Evolutionary conservation across 2,329 filamentous ascomycete genomes (phyloP), one percentile per base, ranked within the genome.

Genomic region (Hirsutella minnesotensis): DNA sequence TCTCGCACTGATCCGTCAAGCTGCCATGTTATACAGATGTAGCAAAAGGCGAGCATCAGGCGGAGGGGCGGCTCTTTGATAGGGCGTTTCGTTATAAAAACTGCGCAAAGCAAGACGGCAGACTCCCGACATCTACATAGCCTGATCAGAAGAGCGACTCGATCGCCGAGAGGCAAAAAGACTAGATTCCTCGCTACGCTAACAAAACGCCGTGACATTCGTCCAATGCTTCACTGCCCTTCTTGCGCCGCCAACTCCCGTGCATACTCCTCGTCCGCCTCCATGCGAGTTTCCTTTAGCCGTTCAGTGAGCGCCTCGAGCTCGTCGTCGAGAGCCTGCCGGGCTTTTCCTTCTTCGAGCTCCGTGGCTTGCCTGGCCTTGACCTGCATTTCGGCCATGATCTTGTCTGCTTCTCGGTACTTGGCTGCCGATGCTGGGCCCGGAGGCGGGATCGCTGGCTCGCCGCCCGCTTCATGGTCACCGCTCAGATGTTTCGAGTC

Each of bases 241-340:
- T 37, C 36, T 12, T 42, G 44, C 8, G 41, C 40, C 9, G 54
- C 65, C 47, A 73, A 41, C 47, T 67, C 64, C 46, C 60, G 58
- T 24, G 68, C 70, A 46, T 68, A 68, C 46, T 66, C 62, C 51
- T 65, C 70, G 41, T 75, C 69, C 2, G 65, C 69, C 52, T 70
- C 63, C 5, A 69, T 46, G 46, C 60, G 55, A 43, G 72, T 44
- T 43, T 48, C 44, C 41, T 66, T 61, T 21, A 72, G 50, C 38
- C 59, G 57, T 12, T 49, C 47, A 35, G 60, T 61, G 43, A 75
- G 50, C 27, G 53, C 56, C 44, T 65, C 59, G 34, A 70, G 54
- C 48, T 65, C 62, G 45, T 49, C 56, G 41, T 62, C 60, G 30
- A 54, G 33, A 7, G 50, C 55, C 7, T 41, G 39, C 36, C 48